phyloP scores from a whole-genome alignment of 805 yeast genomes.

The Blastobotrys terrestris region DNA sequence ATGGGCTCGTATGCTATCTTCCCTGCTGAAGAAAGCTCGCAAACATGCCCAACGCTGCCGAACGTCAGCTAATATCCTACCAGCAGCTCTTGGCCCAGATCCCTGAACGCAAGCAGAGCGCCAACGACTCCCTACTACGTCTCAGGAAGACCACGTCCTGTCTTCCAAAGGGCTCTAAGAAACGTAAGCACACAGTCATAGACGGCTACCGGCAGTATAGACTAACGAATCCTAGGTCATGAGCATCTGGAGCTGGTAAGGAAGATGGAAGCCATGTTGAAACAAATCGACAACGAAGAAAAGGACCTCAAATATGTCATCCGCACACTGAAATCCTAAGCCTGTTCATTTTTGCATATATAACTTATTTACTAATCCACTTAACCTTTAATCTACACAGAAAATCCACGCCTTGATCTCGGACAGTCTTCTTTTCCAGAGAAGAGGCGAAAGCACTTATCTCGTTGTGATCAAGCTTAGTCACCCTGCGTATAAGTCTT shows the following conservation, averaged over 20 bases:
- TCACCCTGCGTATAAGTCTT: background rate
- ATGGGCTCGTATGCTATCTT: background rate
- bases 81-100: conserved; percentile 1
- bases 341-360: background rate
- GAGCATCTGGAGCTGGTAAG: background rate
- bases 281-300: conserved; percentile 2
- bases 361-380: background rate
- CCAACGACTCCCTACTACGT: background rate
- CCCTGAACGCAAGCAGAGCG: background rate
- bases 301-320: background rate
- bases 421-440: background rate
- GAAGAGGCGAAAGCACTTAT: background rate
- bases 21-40: too few species aligned
- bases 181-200: background rate
- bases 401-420: background rate
- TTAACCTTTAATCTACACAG: background rate
- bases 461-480: background rate
- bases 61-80: background rate
- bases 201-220: background rate
- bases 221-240: background rate
- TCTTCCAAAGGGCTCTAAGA: conserved; percentile 1
- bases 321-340: background rate
- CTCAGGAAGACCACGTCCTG: background rate
- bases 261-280: conserved; percentile 1
- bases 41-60: background rate